Conservation (phyloP, 2,329 filamentous ascomycete genomes). For the Colletotrichum magnum region DNA sequence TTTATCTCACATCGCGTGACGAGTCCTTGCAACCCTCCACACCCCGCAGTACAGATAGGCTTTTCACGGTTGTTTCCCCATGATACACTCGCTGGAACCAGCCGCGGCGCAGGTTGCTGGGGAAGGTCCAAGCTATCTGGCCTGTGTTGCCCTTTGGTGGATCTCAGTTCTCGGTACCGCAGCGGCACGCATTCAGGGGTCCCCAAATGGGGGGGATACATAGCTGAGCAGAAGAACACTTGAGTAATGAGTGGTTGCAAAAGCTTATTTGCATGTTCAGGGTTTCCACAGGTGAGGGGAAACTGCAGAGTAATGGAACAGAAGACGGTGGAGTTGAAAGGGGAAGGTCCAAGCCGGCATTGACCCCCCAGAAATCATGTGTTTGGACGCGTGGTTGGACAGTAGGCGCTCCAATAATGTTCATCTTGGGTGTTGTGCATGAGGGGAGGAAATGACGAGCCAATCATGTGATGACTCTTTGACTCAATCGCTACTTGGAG, state of each 20-base stretch:
- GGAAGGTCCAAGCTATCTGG: constrained; percentile 40
- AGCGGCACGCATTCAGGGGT: no score
- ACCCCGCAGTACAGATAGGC: constrained; percentile 28
- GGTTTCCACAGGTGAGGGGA: constrained; percentile 22
- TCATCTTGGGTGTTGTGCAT: not conserved
- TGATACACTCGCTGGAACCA: constrained; percentile 16
- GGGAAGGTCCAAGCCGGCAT: constrained; percentile 39
- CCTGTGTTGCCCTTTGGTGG: constrained; percentile 1
- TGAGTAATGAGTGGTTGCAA: constrained; percentile 23
- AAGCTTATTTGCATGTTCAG: constrained; percentile 23
- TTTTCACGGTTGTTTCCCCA: constrained; percentile 23
- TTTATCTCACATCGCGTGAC: not conserved
- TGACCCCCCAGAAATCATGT: not conserved
- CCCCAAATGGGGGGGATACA: no score
- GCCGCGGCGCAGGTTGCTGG: not conserved
- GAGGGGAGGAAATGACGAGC: constrained; percentile 7
- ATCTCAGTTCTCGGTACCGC: not conserved
- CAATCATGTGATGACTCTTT: constrained; percentile 4
- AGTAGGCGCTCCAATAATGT: constrained; percentile 15
- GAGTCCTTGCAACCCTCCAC: not conserved
- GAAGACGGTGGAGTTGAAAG: not conserved
- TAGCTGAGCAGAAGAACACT: not conserved
- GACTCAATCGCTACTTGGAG: not conserved
- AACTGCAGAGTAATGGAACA: no score
- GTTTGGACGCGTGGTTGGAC: constrained; percentile 6